Percentiles rank a stretch among this genome's conserved stretches.
Conservation (phyloP, 208 protist genomes). For the Angomonas ambiguus region DNA sequence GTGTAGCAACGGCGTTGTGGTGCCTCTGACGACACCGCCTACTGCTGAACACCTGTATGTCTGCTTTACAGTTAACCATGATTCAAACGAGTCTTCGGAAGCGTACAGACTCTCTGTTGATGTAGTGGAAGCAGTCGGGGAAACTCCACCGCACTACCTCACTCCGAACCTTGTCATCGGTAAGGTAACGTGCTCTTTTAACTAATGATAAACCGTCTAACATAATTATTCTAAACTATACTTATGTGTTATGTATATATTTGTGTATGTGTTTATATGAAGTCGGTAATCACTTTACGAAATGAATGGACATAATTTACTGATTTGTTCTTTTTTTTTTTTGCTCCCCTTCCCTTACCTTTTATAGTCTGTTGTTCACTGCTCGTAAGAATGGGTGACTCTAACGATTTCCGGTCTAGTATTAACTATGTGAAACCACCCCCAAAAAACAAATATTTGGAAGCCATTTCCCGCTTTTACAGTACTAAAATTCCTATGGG, state of each 20-base stretch:
- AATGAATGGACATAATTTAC: too few relatives aligned
- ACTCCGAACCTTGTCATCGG: not conserved
- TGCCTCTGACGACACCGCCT: not conserved
- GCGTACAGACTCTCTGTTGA: not conserved
- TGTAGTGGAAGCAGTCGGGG: not conserved
- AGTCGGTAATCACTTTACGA: too few relatives aligned
- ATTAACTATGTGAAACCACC: slow-evolving; percentile 57
- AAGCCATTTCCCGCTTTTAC: slow-evolving; percentile 68
- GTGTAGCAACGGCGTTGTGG: not conserved
- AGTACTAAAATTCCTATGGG: slow-evolving; percentile 78
- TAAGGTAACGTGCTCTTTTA: not conserved
- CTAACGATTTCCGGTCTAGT: slow-evolving; percentile 38
- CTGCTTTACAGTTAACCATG: not conserved
- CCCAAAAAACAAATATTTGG: slow-evolving; percentile 65
- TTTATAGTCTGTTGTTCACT: not conserved
- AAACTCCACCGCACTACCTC: not conserved
- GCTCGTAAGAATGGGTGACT: not conserved
- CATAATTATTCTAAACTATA: too few relatives aligned
- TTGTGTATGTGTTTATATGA: too few relatives aligned
- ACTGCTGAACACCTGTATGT: not conserved
- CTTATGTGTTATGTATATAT: too few relatives aligned
- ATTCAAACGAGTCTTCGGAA: not conserved
- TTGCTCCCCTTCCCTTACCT: not conserved
- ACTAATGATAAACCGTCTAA: not conserved
- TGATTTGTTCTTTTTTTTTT: slow-evolving; percentile 4